Conservation (phyloP, 1,284 basidiomycete species). For the Cutaneotrichosporon sp. region DNA sequence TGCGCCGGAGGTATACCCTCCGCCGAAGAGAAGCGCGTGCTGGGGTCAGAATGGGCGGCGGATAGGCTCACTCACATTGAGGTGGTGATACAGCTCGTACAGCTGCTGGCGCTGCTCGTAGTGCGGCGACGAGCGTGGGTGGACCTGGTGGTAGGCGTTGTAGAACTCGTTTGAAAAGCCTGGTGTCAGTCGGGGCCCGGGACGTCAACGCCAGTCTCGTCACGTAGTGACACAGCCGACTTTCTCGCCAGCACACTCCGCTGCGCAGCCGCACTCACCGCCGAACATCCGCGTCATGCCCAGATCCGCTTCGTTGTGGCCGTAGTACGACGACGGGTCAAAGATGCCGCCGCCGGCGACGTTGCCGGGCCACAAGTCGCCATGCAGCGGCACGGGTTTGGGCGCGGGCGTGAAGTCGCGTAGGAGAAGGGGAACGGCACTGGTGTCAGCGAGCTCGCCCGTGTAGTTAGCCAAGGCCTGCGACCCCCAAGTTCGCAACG, state of each 20-base stretch:
- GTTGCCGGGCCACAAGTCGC: constrained; percentile 66
- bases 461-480: too few species aligned
- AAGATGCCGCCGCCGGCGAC: constrained; percentile 63
- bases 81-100: constrained; percentile 80
- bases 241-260: too few species aligned
- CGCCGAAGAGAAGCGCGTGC: constrained; percentile 47
- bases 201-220: too few species aligned
- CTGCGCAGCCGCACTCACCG: too few species aligned
- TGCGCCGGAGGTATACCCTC: constrained; percentile 33
- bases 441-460: constrained; percentile 38
- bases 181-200: constrained; percentile 14
- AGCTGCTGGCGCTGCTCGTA: constrained; percentile 65
- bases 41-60: constrained; percentile 11
- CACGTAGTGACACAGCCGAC: too few species aligned
- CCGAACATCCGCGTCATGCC: constrained; percentile 80
- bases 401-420: constrained; percentile 54
- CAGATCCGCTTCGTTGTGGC: constrained; percentile 80
- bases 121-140: constrained; percentile 66
- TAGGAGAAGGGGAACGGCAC: constrained; percentile 70
- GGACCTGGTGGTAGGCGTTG: constrained; percentile 62
- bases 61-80: constrained; percentile 56
- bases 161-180: constrained; percentile 67
- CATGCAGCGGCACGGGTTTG: constrained; percentile 72
- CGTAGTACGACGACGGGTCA: constrained; percentile 76
- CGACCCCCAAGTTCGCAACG: too few species aligned